Evolutionary conservation across 192 early-diverging fungal species (phyloP), one percentile per base, ranked within the genome.

Genomic region (Gaertneriomyces semiglobifer): DNA sequence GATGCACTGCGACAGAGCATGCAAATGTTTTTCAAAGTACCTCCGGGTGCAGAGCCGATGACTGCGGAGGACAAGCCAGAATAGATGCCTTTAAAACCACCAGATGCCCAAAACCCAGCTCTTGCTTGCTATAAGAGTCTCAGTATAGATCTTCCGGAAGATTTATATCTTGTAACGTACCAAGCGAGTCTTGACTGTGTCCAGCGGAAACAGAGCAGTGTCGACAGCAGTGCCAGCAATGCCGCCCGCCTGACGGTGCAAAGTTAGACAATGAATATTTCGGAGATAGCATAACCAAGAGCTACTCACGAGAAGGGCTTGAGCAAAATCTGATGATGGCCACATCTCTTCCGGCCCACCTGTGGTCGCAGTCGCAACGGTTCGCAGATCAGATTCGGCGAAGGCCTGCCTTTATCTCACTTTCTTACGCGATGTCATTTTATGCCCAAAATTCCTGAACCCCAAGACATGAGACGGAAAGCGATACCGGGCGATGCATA

Each of bases 181-280:
- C 66, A 96, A 77, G 48, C 96, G 84, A 5, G 96, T 98, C 77
- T 98, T 98, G 74, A 98, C 86, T 8, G 96, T 98, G 75, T 98
- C 96, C 61, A 98, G 80, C 7, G 96, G 96, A 72, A 91, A 98
- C 20, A 98, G 80, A 18, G 86, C 84, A n/a, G 88, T 88, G 71
- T 98, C 96, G 5, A 98, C 93, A 2, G 94, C 85, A 19, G 90
- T 92, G 7, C 96, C 96, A 10, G 96, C 96, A 42, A 90, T 64
- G 9, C 80, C 96, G 53, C 96, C 96, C 4, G 93, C 89, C 61
- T 70, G 47, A 20, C 54, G 48, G 25, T 1, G 25, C 25, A 33
- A 33, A n/a, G n/a, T 33, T 33, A 33, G 25, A 33, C 0, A 33
- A 33, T 33, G 25, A 2, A 33, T 33, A 33, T 33, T 33, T 33